These are phyloP conservation scores for Cydonia oblonga DNA, from an alignment of 331 rosid genomes.

Conservation along the genomic window DNA sequence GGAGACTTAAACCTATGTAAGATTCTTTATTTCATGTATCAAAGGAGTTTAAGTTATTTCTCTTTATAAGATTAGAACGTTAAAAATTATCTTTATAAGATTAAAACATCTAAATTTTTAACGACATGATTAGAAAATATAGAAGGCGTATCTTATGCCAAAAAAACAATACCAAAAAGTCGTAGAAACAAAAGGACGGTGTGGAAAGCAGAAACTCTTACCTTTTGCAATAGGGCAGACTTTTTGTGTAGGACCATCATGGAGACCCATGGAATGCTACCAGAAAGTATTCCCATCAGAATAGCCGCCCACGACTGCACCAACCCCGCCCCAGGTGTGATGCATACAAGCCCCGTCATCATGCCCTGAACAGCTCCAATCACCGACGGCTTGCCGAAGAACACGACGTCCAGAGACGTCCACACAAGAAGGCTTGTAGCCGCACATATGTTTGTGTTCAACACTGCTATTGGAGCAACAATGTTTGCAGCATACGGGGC, in stretches of 20 bases:
- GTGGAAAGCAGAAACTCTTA: not conserved
- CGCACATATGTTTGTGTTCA: constrained; percentile 75
- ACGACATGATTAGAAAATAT: not conserved
- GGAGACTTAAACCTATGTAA: not conserved
- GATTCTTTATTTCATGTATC: not conserved
- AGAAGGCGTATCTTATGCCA: not conserved
- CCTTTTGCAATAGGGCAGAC: constrained; percentile 59
- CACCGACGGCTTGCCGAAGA: constrained; percentile 79
- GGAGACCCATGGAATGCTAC: constrained; percentile 80
- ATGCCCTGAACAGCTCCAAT: constrained; percentile 96
- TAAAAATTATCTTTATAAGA: not conserved
- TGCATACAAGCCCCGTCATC: constrained; percentile 94
- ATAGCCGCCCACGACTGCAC: constrained; percentile 99
- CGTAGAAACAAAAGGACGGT: not conserved
- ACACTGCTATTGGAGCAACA: constrained; percentile 50
- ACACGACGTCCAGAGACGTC: constrained; percentile 63
- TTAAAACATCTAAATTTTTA: not conserved
- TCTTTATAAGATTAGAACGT: not conserved
- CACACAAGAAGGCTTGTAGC: constrained; percentile 77
- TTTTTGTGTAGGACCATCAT: constrained; percentile 92
- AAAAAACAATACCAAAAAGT: not conserved
- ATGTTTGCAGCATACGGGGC: constrained; percentile 73
- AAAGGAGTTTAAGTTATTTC: too few relatives aligned
- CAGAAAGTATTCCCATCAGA: constrained; percentile 61
- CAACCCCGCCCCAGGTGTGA: constrained; percentile 94